Evolutionary conservation across 192 early-diverging fungal genomes (phyloP).

Genomic region (Anaeromyces robustus): DNA sequence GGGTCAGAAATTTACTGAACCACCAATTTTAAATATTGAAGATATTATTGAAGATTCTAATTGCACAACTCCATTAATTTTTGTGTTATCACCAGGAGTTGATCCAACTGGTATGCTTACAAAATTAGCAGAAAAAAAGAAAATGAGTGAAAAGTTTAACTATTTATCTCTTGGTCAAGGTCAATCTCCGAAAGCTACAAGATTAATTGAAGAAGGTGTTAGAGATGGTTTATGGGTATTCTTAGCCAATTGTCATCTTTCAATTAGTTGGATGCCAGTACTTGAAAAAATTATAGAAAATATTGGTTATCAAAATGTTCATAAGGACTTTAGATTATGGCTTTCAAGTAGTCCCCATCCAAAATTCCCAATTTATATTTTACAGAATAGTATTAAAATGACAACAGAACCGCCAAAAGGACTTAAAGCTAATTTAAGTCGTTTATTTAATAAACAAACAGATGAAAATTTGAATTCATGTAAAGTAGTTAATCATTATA

Average conservation of each 20-base stretch:
- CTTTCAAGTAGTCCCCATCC: conserved; percentile 47
- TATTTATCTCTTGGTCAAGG: conserved; percentile 45
- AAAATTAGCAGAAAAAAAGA: not conserved
- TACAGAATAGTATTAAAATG: conserved; percentile 41
- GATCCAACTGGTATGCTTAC: conserved; percentile 19
- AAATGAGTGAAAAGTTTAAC: conserved; percentile 22
- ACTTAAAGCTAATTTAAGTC: conserved; percentile 30
- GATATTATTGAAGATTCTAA: conserved; percentile 39
- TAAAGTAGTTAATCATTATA: conserved; percentile 22
- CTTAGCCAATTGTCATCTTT: conserved; percentile 46
- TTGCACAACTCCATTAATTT: conserved; percentile 34
- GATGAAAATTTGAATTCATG: conserved; percentile 27
- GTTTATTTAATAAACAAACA: conserved; percentile 24
- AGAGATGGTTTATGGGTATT: conserved; percentile 48
- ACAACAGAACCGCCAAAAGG: conserved; percentile 48
- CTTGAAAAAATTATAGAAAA: conserved; percentile 43
- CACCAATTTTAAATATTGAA: conserved; percentile 32
- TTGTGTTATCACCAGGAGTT: conserved; percentile 47
- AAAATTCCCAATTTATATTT: conserved; percentile 44
- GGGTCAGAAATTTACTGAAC: conserved; percentile 37
- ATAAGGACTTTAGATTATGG: conserved; percentile 40
- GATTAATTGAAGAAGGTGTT: conserved; percentile 38
- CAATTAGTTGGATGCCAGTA: conserved; percentile 43
- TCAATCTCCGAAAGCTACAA: conserved; percentile 41
- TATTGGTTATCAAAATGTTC: conserved; percentile 29